Evolutionary conservation across 164 flowering plant species (phyloP), one percentile per base, ranked within the genome.

Genomic region (Cinnamomum chago): DNA sequence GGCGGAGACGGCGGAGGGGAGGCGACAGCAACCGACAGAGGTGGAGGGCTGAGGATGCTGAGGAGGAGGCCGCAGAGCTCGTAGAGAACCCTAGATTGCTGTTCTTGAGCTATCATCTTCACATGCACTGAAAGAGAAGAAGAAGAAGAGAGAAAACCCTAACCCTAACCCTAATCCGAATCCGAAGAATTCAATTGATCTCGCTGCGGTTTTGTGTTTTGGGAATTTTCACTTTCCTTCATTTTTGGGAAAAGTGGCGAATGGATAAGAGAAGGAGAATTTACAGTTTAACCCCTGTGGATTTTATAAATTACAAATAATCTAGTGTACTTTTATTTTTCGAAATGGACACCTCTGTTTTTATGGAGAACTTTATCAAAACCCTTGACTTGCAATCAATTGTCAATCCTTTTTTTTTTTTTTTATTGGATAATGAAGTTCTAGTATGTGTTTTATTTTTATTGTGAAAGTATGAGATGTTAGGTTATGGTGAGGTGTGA

Each of bases 11-110:
- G 62, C 15, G 65, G 47, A 55, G 18, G 28, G 58, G 13, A 15
- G 64, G 28, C 27, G 74, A 9, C 28, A 15, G 72, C 71, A 82
- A 74, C 2, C 87, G 65, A 60, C 22, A 80, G 24, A 18, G 88
- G 85, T 0, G 94, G 94, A 18, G 89, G 86, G 55, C 89, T 85
- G 3, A 95, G 84, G 12, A 93, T 78, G 75, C 74, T 81, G 64
- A 90, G 66, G 65, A 93, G 83, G 20, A 92, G 79, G 51, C 89
- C 78, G 5, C 97, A 92, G 0, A 95, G 88, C 83, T 95, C 97
- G 79, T 87, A 75, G 52, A 93, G 79, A 67, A 82, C 82, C 82
- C 90, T 85, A 1, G 95, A 88, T 62, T 87, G 88, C 62, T 85
- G 87, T 68, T 89, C 89, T 25, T 86, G 84, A 9, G 74, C 85